These are phyloP conservation scores for Vanderwaltozyma polyspora DNA, from an alignment of 805 yeast species.

Conservation along the genomic window DNA sequence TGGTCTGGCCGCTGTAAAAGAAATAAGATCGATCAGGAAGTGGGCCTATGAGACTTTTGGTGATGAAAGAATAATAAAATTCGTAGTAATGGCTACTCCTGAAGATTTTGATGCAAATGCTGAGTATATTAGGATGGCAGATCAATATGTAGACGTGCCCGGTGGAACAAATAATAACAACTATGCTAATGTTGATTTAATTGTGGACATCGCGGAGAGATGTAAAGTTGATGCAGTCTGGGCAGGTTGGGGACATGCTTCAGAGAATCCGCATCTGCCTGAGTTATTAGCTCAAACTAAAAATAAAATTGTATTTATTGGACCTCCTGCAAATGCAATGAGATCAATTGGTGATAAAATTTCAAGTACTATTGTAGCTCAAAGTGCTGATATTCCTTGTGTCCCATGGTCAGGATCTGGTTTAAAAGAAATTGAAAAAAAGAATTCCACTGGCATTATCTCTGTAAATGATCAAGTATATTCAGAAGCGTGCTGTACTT, in stretches of 20 bases:
- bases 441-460: conserved; percentile 61
- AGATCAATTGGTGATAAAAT: conserved; percentile 98
- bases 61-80: conserved; percentile 83
- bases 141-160: conserved; percentile 94
- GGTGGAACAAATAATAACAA: conserved; percentile 99
- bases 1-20: conserved; percentile 99
- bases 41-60: conserved; percentile 99
- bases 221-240: conserved; percentile 96
- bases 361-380: conserved; percentile 96
- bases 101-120: conserved; percentile 96
- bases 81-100: conserved; percentile 99
- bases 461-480: conserved; percentile 80
- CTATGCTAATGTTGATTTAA: conserved; percentile 94
- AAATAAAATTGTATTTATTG: conserved; percentile 83
- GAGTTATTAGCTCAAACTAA: conserved; percentile 90
- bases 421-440: conserved; percentile 68
- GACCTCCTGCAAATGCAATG: conserved; percentile 99
- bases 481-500: conserved; percentile 74
- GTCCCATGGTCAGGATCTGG: conserved; percentile 99
- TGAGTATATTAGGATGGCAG: conserved; percentile 98
- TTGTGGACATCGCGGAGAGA: conserved; percentile 95
- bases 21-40: conserved; percentile 91
- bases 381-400: conserved; percentile 96
- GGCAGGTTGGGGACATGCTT: conserved; percentile 99
- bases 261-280: conserved; percentile 94